These are phyloP conservation scores for Kurtzmaniella quercitrusa DNA, from an alignment of 1,139 yeast genomes.

Conservation along the genomic window DNA sequence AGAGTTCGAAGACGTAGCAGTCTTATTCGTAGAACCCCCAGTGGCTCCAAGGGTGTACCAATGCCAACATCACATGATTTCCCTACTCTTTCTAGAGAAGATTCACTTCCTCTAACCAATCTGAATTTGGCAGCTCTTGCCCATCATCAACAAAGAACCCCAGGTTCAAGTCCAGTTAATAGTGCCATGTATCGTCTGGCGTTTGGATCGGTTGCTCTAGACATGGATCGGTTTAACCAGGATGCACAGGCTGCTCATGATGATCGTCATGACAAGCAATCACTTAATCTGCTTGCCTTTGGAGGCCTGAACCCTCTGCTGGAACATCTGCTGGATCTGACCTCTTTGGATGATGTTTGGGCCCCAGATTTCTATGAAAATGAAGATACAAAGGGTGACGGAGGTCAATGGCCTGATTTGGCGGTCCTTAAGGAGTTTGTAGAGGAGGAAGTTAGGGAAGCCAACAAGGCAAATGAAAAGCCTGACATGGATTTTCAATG, in stretches of 20 bases:
- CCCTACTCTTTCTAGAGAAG: not conserved
- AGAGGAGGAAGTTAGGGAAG: slow-evolving; percentile 56
- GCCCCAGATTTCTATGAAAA: slow-evolving; percentile 53
- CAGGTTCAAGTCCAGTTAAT: not conserved
- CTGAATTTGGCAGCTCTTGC: slow-evolving; percentile 2
- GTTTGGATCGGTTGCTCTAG: slow-evolving; percentile 28
- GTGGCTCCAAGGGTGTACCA: not conserved
- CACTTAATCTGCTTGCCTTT: slow-evolving; percentile 35
- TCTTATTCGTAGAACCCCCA: slow-evolving; percentile 6
- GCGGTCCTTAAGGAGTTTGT: slow-evolving; percentile 71
- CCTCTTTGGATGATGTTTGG: slow-evolving; percentile 85
- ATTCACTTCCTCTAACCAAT: slow-evolving; percentile 4
- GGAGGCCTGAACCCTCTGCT: slow-evolving; percentile 68
- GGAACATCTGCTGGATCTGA: slow-evolving; percentile 65
- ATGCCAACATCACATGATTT: not conserved
- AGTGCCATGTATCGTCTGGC: slow-evolving; percentile 7
- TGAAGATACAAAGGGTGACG: slow-evolving; percentile 11
- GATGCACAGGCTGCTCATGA: slow-evolving; percentile 26
- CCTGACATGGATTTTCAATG: slow-evolving; percentile 1
- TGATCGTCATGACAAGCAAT: slow-evolving; percentile 15
- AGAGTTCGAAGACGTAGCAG: slow-evolving; percentile 20
- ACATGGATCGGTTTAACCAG: slow-evolving; percentile 36
- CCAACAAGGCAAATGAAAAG: slow-evolving; percentile 18
- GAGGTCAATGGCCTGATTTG: slow-evolving; percentile 75
- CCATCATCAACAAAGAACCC: not conserved